Conservation (phyloP, 1,284 basidiomycete species). For the Schizophyllum commune region DNA sequence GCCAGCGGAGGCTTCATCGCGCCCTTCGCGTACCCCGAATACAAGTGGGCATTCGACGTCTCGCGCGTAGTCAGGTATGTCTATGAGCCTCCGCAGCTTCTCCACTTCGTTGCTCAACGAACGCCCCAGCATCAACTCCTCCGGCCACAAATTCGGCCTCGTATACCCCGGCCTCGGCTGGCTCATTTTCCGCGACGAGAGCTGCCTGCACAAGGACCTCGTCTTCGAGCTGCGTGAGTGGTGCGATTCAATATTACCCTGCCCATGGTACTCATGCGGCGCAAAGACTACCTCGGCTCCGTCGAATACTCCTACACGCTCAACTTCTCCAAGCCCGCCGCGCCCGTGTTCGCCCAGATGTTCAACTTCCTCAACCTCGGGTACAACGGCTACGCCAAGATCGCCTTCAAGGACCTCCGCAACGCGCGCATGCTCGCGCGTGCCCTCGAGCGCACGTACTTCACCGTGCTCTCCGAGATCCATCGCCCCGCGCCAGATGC, state of each 20-base stretch:
- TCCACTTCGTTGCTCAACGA: too few species aligned
- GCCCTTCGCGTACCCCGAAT: slow-evolving; percentile 53
- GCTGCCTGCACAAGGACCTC: slow-evolving; percentile 50
- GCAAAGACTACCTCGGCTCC: slow-evolving; percentile 46
- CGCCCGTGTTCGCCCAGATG: slow-evolving; percentile 88
- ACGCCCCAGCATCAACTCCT: slow-evolving; percentile 63
- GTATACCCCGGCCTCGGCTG: slow-evolving; percentile 62
- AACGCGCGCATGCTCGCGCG: slow-evolving; percentile 60
- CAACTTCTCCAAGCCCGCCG: slow-evolving; percentile 90
- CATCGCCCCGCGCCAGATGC: slow-evolving; percentile 21
- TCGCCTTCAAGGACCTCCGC: slow-evolving; percentile 50
- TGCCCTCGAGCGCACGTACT: slow-evolving; percentile 52
- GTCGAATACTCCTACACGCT: slow-evolving; percentile 77
- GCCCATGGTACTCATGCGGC: not conserved
- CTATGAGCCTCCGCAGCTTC: too few species aligned
- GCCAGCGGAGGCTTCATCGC: slow-evolving; percentile 60
- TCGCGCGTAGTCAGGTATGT: slow-evolving; percentile 41
- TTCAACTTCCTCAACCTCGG: slow-evolving; percentile 51
- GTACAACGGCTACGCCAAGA: slow-evolving; percentile 38
- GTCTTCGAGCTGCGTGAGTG: slow-evolving; percentile 60
- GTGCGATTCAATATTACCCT: not conserved
- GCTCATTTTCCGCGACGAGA: slow-evolving; percentile 54
- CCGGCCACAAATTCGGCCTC: slow-evolving; percentile 62
- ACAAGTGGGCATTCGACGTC: slow-evolving; percentile 60
- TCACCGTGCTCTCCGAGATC: slow-evolving; percentile 32